These are phyloP conservation scores for Pleochaeta shiraiana DNA, from an alignment of 2,329 filamentous ascomycete genomes.

Conservation along the genomic window DNA sequence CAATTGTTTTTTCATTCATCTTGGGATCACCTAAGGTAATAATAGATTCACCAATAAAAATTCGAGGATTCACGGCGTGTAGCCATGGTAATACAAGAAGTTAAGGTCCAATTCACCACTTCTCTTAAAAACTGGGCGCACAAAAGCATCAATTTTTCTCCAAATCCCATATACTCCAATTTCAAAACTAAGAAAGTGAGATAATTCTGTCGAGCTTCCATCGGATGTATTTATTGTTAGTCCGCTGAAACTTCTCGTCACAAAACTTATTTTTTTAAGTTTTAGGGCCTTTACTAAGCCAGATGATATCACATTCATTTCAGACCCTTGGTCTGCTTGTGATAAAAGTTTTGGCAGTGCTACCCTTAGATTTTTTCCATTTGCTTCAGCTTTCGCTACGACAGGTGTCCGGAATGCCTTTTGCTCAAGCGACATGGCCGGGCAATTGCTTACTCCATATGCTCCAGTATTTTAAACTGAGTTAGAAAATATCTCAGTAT, in stretches of 20 bases:
- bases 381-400: not conserved
- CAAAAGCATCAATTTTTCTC: not conserved
- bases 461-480: not conserved
- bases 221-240: not conserved
- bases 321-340: not conserved
- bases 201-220: not conserved
- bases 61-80: not conserved
- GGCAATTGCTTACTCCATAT: too few relatives aligned
- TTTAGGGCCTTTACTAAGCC: not conserved
- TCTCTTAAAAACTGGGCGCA: not conserved
- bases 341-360: not conserved
- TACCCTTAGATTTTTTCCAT: not conserved
- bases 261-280: not conserved
- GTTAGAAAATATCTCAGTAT: not conserved
- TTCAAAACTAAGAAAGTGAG: not conserved
- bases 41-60: not conserved
- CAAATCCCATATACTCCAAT: not conserved
- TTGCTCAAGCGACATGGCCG: not conserved
- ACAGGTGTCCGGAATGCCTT: not conserved
- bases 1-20: not conserved
- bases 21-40: not conserved
- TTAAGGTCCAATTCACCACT: not conserved
- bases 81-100: not conserved
- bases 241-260: not conserved
- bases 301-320: not conserved